Evolutionary conservation across 805 yeast genomes (phyloP).

Genomic region (Tetrapisispora arboricola): DNA sequence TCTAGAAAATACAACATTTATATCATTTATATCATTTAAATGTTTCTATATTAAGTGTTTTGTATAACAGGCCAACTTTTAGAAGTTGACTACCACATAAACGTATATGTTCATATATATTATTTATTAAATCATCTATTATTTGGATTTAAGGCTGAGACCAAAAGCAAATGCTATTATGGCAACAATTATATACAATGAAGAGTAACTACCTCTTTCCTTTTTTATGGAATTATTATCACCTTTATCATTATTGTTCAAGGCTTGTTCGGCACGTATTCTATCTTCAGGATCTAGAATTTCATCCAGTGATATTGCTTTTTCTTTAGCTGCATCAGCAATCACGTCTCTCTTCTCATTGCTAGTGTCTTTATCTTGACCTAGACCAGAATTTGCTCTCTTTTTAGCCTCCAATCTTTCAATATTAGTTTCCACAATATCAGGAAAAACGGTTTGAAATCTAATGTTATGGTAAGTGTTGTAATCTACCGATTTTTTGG

Average conservation of each 20-base stretch:
- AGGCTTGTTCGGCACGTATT: conserved; percentile 36
- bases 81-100: no score
- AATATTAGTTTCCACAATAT: conserved; percentile 35
- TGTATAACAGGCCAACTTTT: no score
- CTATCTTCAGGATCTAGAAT: conserved; percentile 62
- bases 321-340: conserved; percentile 24
- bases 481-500: conserved; percentile 51
- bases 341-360: conserved; percentile 14
- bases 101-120: no score
- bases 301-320: conserved; percentile 29
- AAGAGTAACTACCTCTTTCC: conserved; percentile 8
- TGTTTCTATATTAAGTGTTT: no score
- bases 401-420: conserved; percentile 14
- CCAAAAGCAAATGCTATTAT: conserved; percentile 26
- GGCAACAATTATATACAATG: conserved; percentile 28
- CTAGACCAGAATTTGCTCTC: conserved; percentile 3
- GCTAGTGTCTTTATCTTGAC: neutral
- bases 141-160: conserved; percentile 21
- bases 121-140: no score
- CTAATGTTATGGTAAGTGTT: conserved; percentile 45
- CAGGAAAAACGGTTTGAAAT: conserved; percentile 61
- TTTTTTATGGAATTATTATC: neutral
- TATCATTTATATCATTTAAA: no score
- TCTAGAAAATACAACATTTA: neutral
- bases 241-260: neutral